A percentile compares a stretch with the other conserved stretches of the same genome.
phyloP scores from a whole-genome alignment of 2,329 filamentous ascomycete species.

The Venturia carpophila region DNA sequence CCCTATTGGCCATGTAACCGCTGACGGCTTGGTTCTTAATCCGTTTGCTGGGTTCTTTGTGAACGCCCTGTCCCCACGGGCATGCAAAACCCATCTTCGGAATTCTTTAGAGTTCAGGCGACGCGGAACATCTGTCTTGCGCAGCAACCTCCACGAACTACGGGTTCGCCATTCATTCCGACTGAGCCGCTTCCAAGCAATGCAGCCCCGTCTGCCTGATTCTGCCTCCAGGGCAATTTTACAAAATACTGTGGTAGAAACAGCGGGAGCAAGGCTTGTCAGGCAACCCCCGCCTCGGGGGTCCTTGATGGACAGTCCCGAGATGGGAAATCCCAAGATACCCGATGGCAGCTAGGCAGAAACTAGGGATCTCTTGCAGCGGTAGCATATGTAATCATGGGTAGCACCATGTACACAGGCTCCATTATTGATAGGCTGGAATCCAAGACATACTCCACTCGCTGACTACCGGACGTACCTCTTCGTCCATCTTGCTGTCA shows the following conservation, averaged over 20 bases:
- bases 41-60: neutral
- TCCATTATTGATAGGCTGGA: neutral
- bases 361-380: neutral
- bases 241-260: neutral
- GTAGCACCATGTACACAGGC: neutral
- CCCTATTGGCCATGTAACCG: conserved; percentile 9
- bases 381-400: neutral
- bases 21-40: conserved; percentile 5
- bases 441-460: neutral
- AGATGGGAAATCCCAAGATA: neutral
- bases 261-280: neutral
- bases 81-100: conserved; percentile 9
- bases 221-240: neutral
- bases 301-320: neutral
- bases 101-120: neutral
- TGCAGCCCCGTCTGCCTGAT: neutral
- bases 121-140: neutral
- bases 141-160: neutral
- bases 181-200: neutral
- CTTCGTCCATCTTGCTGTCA: neutral
- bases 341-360: conserved; percentile 5
- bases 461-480: neutral
- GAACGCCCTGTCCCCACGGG: neutral
- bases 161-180: neutral
- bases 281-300: neutral